Evolutionary conservation across 768 basidiomycete species (phyloP).

Genomic region (Russula compacta): DNA sequence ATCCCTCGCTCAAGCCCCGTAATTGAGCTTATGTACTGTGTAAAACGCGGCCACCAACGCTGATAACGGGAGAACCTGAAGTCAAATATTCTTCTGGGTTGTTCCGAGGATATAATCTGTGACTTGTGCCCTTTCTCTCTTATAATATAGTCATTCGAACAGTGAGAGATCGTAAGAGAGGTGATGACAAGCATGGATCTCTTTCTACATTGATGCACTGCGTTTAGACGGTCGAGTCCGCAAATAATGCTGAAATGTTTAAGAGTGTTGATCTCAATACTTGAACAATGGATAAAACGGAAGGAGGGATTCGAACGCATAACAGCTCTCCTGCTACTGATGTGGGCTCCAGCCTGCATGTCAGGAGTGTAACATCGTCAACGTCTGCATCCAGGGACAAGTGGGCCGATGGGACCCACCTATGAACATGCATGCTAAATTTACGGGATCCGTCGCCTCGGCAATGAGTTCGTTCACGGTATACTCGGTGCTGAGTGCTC

Average conservation of each 20-base stretch:
- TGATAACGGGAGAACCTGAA: too few relatives aligned
- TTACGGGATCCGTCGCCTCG: conserved; percentile 69
- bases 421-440: conserved; percentile 68
- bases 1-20: too few relatives aligned
- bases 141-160: too few relatives aligned
- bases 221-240: neutral
- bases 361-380: conserved; percentile 3
- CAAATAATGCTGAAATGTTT: neutral
- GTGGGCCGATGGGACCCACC: conserved; percentile 39
- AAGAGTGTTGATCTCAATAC: neutral
- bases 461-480: conserved; percentile 90
- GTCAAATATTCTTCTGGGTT: too few relatives aligned
- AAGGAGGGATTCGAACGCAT: neutral
- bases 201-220: neutral
- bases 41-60: too few relatives aligned
- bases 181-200: neutral
- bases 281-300: neutral
- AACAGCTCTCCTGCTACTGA: conserved; percentile 10
- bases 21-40: too few relatives aligned
- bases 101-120: too few relatives aligned
- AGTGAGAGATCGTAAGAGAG: too few relatives aligned
- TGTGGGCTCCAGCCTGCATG: conserved; percentile 37
- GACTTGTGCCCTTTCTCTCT: too few relatives aligned
- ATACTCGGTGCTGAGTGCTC: conserved; percentile 81
- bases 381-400: neutral